Conservation (phyloP, 83 land plant genomes). For the Thuja plicata region DNA sequence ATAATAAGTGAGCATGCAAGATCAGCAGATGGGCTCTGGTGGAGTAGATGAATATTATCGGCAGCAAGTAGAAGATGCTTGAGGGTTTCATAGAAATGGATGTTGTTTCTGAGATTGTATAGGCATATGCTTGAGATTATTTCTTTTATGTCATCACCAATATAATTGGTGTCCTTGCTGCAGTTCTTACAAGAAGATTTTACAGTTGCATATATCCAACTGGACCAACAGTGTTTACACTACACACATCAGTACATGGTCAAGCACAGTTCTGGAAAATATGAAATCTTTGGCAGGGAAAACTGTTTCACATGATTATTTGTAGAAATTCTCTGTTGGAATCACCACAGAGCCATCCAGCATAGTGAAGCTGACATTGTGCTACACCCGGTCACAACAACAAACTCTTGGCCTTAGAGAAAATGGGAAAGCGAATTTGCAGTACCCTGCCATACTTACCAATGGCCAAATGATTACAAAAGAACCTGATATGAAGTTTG, state of each 20-base stretch:
- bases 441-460: conserved; percentile 88
- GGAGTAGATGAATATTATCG: conserved; percentile 69
- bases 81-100: conserved; percentile 26
- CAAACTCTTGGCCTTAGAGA: conserved; percentile 98
- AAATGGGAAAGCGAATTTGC: conserved; percentile 69
- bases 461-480: conserved; percentile 61
- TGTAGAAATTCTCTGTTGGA: no score
- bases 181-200: conserved; percentile 40
- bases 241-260: no score
- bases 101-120: conserved; percentile 49
- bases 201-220: conserved; percentile 68
- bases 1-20: no score
- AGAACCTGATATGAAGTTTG: conserved; percentile 31
- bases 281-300: no score
- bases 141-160: conserved; percentile 75
- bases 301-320: no score
- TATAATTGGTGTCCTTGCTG: conserved; percentile 57
- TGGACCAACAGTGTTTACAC: conserved; percentile 45
- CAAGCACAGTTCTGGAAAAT: no score
- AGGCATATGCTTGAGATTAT: conserved; percentile 75
- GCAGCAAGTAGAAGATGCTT: conserved; percentile 50
- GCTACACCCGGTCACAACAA: no score
- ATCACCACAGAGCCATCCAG: no score
- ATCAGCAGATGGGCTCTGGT: conserved; percentile 16
- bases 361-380: no score